phyloP scores from a whole-genome alignment of 805 yeast genomes.

The Blastobotrys chiropterorum region DNA sequence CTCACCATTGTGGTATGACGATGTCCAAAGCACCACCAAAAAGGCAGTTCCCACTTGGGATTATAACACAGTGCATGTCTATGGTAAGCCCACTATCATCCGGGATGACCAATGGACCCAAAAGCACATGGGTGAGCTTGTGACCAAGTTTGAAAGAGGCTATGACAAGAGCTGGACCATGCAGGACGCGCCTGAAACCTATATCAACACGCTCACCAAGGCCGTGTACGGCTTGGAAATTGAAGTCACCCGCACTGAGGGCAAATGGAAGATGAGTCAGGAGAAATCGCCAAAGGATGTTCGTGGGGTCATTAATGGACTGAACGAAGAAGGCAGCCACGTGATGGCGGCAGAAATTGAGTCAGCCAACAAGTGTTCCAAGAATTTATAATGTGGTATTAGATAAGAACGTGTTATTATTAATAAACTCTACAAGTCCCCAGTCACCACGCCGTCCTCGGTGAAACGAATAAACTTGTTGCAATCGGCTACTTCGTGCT shows the following conservation, averaged over 20 bases:
- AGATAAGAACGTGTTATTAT: not conserved
- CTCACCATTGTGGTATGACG: slow-evolving; percentile 53
- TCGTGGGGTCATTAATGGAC: slow-evolving; percentile 46
- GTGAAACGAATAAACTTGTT: slow-evolving; percentile 38
- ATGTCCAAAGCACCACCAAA: slow-evolving; percentile 47
- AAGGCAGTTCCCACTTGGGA: slow-evolving; percentile 71
- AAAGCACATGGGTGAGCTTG: slow-evolving; percentile 39
- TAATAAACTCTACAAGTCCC: not conserved
- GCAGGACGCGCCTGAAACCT: slow-evolving; percentile 49
- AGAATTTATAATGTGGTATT: not conserved
- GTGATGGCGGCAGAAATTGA: not conserved
- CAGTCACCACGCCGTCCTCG: not conserved
- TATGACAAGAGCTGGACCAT: slow-evolving; percentile 45
- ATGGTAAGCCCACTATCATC: slow-evolving; percentile 43
- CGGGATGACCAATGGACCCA: slow-evolving; percentile 43
- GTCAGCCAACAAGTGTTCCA: not conserved
- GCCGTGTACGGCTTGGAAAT: slow-evolving; percentile 53
- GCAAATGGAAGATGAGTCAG: slow-evolving; percentile 58
- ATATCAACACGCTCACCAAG: slow-evolving; percentile 38
- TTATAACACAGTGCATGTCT: slow-evolving; percentile 49
- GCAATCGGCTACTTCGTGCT: slow-evolving; percentile 70
- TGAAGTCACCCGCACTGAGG: slow-evolving; percentile 40
- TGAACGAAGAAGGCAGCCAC: slow-evolving; percentile 12
- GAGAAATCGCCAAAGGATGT: slow-evolving; percentile 38
- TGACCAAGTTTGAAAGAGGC: slow-evolving; percentile 41